Percentiles rank a stretch among this genome's conserved stretches.
phyloP scores from a whole-genome alignment of 768 basidiomycete genomes.

The Floccularia luteovirens region DNA sequence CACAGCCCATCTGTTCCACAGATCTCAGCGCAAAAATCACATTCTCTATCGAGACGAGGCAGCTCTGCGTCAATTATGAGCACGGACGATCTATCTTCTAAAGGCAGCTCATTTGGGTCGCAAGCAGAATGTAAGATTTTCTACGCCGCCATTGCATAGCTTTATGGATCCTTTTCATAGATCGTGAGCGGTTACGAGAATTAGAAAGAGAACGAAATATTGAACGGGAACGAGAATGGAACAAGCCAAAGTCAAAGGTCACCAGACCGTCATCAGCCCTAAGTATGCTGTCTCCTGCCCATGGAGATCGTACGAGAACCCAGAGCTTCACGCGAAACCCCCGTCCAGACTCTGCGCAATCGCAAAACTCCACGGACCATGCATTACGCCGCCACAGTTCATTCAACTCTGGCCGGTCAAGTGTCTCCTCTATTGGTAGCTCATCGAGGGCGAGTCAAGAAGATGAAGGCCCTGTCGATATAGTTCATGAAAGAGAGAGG shows the following conservation, averaged over 20 bases:
- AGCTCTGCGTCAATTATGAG: conserved; percentile 37
- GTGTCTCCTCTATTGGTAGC: conserved; percentile 27
- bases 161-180: conserved; percentile 17
- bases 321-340: conserved; percentile 12
- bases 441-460: conserved; percentile 22
- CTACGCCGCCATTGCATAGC: not conserved
- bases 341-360: conserved; percentile 30
- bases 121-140: conserved; percentile 42
- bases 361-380: conserved; percentile 18
- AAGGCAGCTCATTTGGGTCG: conserved; percentile 38
- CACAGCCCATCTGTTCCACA: too few relatives aligned
- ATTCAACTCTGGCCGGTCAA: conserved; percentile 24
- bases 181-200: conserved; percentile 34
- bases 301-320: conserved; percentile 11
- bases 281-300: conserved; percentile 25
- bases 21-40: too few relatives aligned
- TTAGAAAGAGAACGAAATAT: conserved; percentile 32
- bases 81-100: conserved; percentile 33
- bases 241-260: conserved; percentile 29
- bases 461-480: conserved; percentile 19
- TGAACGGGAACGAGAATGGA: conserved; percentile 52
- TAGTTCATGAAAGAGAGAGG: conserved; percentile 41
- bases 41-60: too few relatives aligned
- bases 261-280: conserved; percentile 37
- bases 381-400: conserved; percentile 23